phyloP scores from a whole-genome alignment of 768 basidiomycete genomes.

The Mycena indigotica region DNA sequence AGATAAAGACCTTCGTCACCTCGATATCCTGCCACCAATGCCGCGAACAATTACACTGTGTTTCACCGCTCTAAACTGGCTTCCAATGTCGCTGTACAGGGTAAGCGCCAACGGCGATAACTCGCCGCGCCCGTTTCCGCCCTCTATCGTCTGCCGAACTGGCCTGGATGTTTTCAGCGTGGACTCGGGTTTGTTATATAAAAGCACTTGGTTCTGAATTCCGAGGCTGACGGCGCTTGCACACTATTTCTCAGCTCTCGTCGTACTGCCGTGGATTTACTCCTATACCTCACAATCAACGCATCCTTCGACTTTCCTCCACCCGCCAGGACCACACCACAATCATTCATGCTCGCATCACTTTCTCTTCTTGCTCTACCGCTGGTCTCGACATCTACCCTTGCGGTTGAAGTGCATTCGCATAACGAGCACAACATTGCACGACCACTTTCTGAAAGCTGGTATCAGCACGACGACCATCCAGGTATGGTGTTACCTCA shows the following conservation, averaged over 20 bases:
- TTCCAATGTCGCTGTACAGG: too few species aligned
- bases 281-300: not conserved
- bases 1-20: too few species aligned
- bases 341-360: not conserved
- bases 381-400: not conserved
- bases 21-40: too few species aligned
- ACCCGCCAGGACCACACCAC: not conserved
- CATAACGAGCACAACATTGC: not conserved
- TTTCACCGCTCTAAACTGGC: too few species aligned
- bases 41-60: too few species aligned
- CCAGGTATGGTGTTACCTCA: not conserved
- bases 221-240: not conserved
- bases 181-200: not conserved
- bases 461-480: constrained; percentile 2
- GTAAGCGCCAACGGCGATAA: not conserved
- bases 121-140: not conserved
- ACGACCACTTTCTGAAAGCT: not conserved
- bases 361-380: not conserved
- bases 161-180: not conserved
- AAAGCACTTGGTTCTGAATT: not conserved
- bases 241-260: too few species aligned
- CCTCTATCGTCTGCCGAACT: not conserved
- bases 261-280: too few species aligned
- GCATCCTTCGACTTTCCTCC: not conserved
- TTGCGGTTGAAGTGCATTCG: not conserved